Percentiles rank a stretch among this genome's conserved stretches.
These are phyloP conservation scores for Discostella stelligeroides DNA, from an alignment of 108 stramenopile species.

Conservation along the genomic window DNA sequence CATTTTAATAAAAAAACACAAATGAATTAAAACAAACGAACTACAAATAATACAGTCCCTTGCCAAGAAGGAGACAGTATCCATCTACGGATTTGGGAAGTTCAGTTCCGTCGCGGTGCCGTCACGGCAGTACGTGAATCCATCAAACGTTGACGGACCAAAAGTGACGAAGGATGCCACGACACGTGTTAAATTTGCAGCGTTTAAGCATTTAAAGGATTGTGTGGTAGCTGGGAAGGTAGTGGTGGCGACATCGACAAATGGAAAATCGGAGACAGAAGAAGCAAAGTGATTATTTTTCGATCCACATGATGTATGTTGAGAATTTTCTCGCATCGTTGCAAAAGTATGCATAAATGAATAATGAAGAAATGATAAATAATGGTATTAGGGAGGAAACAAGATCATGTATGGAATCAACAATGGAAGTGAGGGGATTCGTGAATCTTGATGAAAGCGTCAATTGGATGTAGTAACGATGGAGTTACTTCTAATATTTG, in stretches of 20 bases:
- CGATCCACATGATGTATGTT: too few relatives aligned
- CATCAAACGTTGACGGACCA: not conserved
- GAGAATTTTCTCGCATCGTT: too few relatives aligned
- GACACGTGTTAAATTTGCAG: not conserved
- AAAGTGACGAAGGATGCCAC: not conserved
- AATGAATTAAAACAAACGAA: too few relatives aligned
- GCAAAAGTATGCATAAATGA: too few relatives aligned
- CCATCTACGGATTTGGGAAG: not conserved
- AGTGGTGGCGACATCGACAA: not conserved
- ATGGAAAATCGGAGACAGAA: not conserved
- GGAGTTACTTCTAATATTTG: too few relatives aligned
- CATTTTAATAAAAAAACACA: too few relatives aligned
- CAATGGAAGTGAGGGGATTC: too few relatives aligned
- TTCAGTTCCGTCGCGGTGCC: not conserved
- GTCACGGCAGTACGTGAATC: not conserved
- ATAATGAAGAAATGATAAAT: too few relatives aligned
- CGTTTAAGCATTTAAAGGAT: not conserved
- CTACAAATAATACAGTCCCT: not conserved
- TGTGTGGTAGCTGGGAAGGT: not conserved
- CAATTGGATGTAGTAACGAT: too few relatives aligned
- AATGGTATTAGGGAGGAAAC: too few relatives aligned
- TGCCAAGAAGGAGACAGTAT: constrained; percentile 1
- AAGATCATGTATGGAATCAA: too few relatives aligned
- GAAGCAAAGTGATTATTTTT: not conserved
- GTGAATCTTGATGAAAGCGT: too few relatives aligned